phyloP scores from a whole-genome alignment of 768 basidiomycete species.

The Holtermannia corniformis region DNA sequence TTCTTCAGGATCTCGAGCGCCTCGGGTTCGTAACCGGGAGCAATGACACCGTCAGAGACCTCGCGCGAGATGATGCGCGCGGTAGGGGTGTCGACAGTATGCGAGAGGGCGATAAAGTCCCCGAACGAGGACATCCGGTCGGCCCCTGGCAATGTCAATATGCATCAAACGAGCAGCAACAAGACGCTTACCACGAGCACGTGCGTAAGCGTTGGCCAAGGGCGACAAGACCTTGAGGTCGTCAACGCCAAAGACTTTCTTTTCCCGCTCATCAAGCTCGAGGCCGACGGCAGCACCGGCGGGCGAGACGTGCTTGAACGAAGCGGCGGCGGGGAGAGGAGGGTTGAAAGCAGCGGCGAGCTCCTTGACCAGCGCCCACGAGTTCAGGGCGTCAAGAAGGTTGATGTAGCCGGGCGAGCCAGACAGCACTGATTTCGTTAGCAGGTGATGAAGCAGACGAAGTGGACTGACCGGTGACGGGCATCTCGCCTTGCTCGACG shows the following conservation, averaged over 20 bases:
- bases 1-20: constrained; percentile 83
- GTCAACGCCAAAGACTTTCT: constrained; percentile 91
- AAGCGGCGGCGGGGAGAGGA: constrained; percentile 82
- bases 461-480: constrained; percentile 68
- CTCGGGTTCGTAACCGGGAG: constrained; percentile 78
- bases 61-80: constrained; percentile 97
- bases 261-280: constrained; percentile 64
- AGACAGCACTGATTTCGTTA: constrained; percentile 59
- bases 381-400: constrained; percentile 92
- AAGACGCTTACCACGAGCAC: constrained; percentile 65
- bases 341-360: constrained; percentile 67
- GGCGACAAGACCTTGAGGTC: constrained; percentile 81
- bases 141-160: constrained; percentile 51
- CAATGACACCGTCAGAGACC: constrained; percentile 96
- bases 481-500: constrained; percentile 75
- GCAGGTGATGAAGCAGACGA: no score
- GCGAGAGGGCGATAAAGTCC: constrained; percentile 93
- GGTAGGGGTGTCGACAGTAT: constrained; percentile 83
- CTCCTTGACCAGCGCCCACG: constrained; percentile 90
- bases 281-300: constrained; percentile 92
- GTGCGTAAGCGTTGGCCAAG: constrained; percentile 85
- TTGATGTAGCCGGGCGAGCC: constrained; percentile 99
- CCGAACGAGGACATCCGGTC: constrained; percentile 99
- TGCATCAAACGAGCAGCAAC: background rate
- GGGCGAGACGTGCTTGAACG: constrained; percentile 99